Percentiles rank a stretch among this genome's conserved stretches.
phyloP scores from a whole-genome alignment of 768 basidiomycete species.

The Candolleomyces efflorescens region DNA sequence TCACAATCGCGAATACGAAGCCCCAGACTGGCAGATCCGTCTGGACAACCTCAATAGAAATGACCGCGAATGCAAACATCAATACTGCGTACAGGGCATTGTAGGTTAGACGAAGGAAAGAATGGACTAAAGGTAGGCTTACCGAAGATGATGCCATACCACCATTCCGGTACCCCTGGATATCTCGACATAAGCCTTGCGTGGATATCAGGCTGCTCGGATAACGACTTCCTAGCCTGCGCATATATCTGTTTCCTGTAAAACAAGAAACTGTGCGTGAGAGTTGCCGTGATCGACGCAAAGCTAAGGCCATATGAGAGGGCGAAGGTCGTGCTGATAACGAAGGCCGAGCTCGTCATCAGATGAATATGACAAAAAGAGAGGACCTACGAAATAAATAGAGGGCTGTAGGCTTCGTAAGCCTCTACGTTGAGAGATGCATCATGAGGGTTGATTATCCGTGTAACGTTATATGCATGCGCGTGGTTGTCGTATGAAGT shows the following conservation, averaged over 20 bases:
- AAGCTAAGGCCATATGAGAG: slow-evolving; percentile 81
- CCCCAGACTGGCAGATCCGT: slow-evolving; percentile 62
- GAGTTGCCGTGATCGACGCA: slow-evolving; percentile 70
- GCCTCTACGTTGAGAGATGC: slow-evolving; percentile 50
- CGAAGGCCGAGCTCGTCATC: no score
- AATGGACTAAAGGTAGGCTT: background rate
- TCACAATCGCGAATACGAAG: slow-evolving; percentile 66
- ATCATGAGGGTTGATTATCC: slow-evolving; percentile 47
- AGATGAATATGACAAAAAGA: no score
- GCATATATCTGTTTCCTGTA: slow-evolving; percentile 77
- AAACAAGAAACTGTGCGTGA: slow-evolving; percentile 67
- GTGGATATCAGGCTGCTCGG: slow-evolving; percentile 82
- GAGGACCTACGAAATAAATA: slow-evolving; percentile 44
- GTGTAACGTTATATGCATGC: slow-evolving; percentile 48
- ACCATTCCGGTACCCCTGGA: slow-evolving; percentile 77
- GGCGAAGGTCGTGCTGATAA: slow-evolving; percentile 55
- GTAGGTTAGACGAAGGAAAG: no score
- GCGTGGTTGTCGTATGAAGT: slow-evolving; percentile 66
- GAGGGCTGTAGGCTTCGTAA: slow-evolving; percentile 54
- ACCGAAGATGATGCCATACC: slow-evolving; percentile 70
- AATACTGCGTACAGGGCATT: no score
- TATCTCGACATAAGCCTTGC: slow-evolving; percentile 78
- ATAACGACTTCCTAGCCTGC: slow-evolving; percentile 64
- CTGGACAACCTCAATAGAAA: slow-evolving; percentile 69
- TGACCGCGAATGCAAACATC: slow-evolving; percentile 66